Evolutionary conservation across 768 basidiomycete species (phyloP), one percentile per base, ranked within the genome.

Genomic region (Russula sp.): DNA sequence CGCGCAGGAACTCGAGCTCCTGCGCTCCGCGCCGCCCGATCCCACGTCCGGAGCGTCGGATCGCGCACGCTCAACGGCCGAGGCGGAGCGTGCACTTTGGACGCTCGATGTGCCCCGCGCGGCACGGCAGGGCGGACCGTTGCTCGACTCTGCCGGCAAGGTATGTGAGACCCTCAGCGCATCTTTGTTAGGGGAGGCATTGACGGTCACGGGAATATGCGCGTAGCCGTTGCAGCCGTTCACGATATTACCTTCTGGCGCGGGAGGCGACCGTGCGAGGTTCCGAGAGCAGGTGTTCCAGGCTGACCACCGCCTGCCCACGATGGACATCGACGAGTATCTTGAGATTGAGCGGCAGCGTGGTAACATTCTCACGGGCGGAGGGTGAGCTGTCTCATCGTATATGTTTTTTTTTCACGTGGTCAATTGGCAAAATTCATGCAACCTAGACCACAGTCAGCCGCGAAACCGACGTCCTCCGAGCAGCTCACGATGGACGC

Each of bases 301-400:
- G 16, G 83, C 91, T 14, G 84, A 83, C 11, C 85, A 97, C 70
- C 83, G 87, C 48, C 76, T 98, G 37, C 97, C 97, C 5, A 94
- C 93, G 0, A 98, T 99, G 97, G 83, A 90, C 1, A 84, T 98
- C 61, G 96, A 98, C 69, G 91, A 98, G 74, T 98, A 95, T 71
- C 80, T 99, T 37, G 84, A 90, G 71, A 84, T 92, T 60, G 96
- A 99, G 71, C 78, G 79, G 53, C 80, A 85, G 70, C 77, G 89
- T 60, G 96, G 96, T 0, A 94, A 93, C 57, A 85, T 98, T 68
- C 84, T 97, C 59, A 81, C 87, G 9, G 89, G 89, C 37, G 90
- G 92, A 77, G 93, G 93, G 91, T 94, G 71, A 74, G 87, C 75
- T 2, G 20, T 22, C 55, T 35, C 51, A 39, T 57, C 39, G 16